Base-by-base conservation (phyloP, 192 early-diverging fungal species). In the Umbelopsis sp. region DNA sequence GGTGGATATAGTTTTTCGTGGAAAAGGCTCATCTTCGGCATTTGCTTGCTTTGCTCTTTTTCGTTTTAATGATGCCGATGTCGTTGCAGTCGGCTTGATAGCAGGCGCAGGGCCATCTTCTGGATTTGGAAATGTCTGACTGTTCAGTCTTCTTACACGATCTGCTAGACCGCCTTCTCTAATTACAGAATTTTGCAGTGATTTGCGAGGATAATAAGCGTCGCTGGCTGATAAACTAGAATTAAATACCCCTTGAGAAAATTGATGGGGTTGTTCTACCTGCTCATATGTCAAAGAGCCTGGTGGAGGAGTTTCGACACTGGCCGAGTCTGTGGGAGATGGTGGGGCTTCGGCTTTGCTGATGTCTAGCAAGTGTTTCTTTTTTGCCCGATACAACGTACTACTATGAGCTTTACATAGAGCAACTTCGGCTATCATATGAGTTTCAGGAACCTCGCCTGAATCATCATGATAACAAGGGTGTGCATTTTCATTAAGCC, bases 391-490 rank as follows among this genome's bases (percentile, higher is more conserved):
- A 67, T 78, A 78, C 27, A 78, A 46, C 33, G 77, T 71, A 55
- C 68, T 71, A 47, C 72, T 74, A 35, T 78, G 77, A 37, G 77
- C 77, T 49, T 78, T 78, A 49, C 77, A 78, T 41, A 78, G 77
- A 20, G 77, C 74, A 25, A 78, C 77, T 68, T 78, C 77, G 20
- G 64, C 35, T 12, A 78, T 16, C 35, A 51, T 53, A 27, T 35
- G 35, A 13, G 71, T 44, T 13, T 66, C 77, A 47, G 66, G 30
- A 5, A 78, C 72, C 8, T 67, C 68, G 11, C 72, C 68, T 30
- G 66, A 50, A 21, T 66, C 53, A 45, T 75, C 66, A 64, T 78
- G 74, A 35, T 78, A 78, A 46, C 70, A 67, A 1, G 50, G 23
- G 22, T 78, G 66, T 25, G 77, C 73, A 71, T 71, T 67, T 27